phyloP scores from a whole-genome alignment of 768 basidiomycete species.

The Mrakia gelida region DNA sequence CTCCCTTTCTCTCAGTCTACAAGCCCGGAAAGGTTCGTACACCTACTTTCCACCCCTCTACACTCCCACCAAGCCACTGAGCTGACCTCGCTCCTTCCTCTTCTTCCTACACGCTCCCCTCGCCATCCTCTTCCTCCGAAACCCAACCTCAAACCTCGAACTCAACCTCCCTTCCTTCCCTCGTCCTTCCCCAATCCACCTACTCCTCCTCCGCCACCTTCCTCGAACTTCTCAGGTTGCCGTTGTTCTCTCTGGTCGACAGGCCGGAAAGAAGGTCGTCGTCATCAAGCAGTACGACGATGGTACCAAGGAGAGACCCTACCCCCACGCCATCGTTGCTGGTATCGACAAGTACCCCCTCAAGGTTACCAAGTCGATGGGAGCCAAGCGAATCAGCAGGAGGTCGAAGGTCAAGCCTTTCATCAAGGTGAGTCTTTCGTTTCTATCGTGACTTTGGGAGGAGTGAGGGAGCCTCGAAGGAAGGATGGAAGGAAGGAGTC shows the following conservation, averaged over 20 bases:
- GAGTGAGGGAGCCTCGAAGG: neutral
- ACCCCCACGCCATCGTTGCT: constrained; percentile 97
- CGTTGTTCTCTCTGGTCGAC: constrained; percentile 96
- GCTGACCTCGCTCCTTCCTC: neutral
- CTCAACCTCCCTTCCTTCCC: neutral
- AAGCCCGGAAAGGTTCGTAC: constrained; percentile 67
- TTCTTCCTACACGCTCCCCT: neutral
- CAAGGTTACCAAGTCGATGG: constrained; percentile 97
- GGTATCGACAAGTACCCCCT: constrained; percentile 97
- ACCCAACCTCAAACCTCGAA: neutral
- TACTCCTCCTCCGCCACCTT: neutral
- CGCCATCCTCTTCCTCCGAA: neutral
- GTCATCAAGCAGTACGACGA: constrained; percentile 97
- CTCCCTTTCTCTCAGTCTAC: constrained; percentile 43
- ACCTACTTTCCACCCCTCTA: neutral
- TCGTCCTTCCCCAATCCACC: neutral
- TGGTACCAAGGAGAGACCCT: constrained; percentile 90
- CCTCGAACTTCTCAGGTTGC: constrained; percentile 58
- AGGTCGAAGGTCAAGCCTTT: constrained; percentile 99
- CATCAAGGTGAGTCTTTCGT: constrained; percentile 74
- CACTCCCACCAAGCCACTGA: neutral
- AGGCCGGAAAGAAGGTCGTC: constrained; percentile 99
- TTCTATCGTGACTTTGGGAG: neutral
- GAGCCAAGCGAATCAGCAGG: constrained; percentile 84
- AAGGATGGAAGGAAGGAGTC: neutral